phyloP scores from a whole-genome alignment of 129 eudicot species.

The Sambucus nigra region DNA sequence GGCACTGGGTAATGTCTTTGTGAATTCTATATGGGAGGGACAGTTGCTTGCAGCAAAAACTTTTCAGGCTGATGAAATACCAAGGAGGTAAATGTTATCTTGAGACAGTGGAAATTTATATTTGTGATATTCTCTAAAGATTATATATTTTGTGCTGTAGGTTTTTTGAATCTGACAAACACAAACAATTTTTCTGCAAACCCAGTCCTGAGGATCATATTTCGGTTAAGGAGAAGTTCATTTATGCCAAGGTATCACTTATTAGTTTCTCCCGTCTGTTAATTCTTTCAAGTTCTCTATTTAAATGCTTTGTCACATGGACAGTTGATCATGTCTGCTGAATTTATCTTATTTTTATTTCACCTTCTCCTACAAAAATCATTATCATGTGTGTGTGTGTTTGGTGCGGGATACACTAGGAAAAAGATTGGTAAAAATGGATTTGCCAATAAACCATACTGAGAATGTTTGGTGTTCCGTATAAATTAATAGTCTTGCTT shows the following conservation, averaged over 20 bases:
- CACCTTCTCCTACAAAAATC: not conserved
- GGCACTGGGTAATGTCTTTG: constrained; percentile 80
- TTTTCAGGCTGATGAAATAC: constrained; percentile 54
- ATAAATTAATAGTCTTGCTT: too few relatives aligned
- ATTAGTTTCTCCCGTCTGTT: not conserved
- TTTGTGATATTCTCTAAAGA: not conserved
- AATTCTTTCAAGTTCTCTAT: not conserved
- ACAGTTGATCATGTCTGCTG: not conserved
- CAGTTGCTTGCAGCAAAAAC: constrained; percentile 38
- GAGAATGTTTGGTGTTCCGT: too few relatives aligned
- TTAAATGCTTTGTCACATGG: not conserved
- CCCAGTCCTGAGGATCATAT: constrained; percentile 61
- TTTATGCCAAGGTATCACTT: constrained; percentile 72
- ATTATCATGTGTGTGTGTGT: too few relatives aligned
- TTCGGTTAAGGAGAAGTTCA: constrained; percentile 76
- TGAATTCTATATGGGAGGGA: constrained; percentile 88
- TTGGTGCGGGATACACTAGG: too few relatives aligned
- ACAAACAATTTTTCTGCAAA: constrained; percentile 50
- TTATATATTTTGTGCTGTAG: constrained; percentile 27
- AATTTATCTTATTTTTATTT: not conserved
- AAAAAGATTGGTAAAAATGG: too few relatives aligned
- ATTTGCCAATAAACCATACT: too few relatives aligned
- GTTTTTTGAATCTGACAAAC: constrained; percentile 47
- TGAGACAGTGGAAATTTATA: not conserved
- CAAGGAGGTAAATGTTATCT: constrained; percentile 37